Evolutionary conservation across 495 filamentous ascomycete genomes (phyloP).

Genomic region (Lasiosphaeria hispida): DNA sequence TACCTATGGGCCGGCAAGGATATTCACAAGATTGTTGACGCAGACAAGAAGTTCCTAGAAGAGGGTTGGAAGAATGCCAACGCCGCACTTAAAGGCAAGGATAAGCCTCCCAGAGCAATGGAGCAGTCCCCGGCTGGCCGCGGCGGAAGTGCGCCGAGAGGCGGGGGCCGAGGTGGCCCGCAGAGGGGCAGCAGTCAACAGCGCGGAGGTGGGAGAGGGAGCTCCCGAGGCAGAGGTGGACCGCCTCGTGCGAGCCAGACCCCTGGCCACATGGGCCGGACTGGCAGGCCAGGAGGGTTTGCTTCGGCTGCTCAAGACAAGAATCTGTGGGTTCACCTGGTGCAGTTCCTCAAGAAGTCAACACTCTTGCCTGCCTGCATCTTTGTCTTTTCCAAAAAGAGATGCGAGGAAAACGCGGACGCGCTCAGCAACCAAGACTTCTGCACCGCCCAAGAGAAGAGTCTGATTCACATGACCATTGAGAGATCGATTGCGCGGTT

Average conservation of each 20-base stretch:
- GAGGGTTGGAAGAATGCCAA: slow-evolving; percentile 95
- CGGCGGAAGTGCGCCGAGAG: slow-evolving; percentile 51
- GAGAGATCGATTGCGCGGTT: slow-evolving; percentile 92
- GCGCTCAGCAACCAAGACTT: slow-evolving; percentile 93
- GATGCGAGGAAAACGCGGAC: slow-evolving; percentile 95
- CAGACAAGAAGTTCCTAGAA: slow-evolving; percentile 85
- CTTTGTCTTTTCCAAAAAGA: slow-evolving; percentile 97
- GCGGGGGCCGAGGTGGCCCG: slow-evolving; percentile 41
- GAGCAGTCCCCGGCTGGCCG: slow-evolving; percentile 49
- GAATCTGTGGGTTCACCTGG: slow-evolving; percentile 94
- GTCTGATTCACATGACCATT: slow-evolving; percentile 93
- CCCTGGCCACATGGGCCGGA: slow-evolving; percentile 82
- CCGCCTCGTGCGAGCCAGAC: slow-evolving; percentile 55
- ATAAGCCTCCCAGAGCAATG: slow-evolving; percentile 62
- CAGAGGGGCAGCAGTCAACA: slow-evolving; percentile 58
- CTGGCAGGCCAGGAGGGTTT: slow-evolving; percentile 76
- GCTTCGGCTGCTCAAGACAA: slow-evolving; percentile 89
- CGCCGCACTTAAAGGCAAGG: slow-evolving; percentile 73
- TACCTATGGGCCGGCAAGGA: slow-evolving; percentile 91
- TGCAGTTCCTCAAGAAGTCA: slow-evolving; percentile 84
- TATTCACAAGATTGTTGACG: slow-evolving; percentile 91
- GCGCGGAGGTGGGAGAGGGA: slow-evolving; percentile 56
- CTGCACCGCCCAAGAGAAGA: slow-evolving; percentile 89
- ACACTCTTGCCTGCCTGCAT: slow-evolving; percentile 88
- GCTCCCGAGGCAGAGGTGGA: slow-evolving; percentile 55